Percentiles rank a stretch among this genome's conserved stretches.
Conservation (phyloP, 129 eudicot species). For the Logfia minima region DNA sequence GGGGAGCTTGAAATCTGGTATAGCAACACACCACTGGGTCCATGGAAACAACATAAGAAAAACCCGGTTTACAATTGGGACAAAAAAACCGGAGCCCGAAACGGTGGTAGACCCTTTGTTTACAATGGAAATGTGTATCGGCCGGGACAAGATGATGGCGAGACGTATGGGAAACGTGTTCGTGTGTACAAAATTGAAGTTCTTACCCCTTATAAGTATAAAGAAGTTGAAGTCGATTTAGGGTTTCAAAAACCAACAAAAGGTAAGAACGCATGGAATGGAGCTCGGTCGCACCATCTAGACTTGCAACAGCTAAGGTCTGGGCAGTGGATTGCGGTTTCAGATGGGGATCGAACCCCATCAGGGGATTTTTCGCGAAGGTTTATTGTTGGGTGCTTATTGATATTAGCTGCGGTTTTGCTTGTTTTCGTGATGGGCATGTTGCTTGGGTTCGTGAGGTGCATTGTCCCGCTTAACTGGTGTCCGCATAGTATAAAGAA, state of each 20-base stretch:
- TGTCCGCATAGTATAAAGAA: slow-evolving; percentile 52
- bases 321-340: slow-evolving; percentile 71
- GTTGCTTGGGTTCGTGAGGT: slow-evolving; percentile 63
- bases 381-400: slow-evolving; percentile 54
- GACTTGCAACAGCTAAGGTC: slow-evolving; percentile 69
- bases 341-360: slow-evolving; percentile 80
- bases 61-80: slow-evolving; percentile 61
- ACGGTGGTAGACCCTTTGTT: slow-evolving; percentile 82
- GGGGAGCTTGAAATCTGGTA: slow-evolving; percentile 89
- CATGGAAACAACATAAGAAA: slow-evolving; percentile 80
- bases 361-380: slow-evolving; percentile 65
- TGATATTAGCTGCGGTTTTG: slow-evolving; percentile 40
- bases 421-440: slow-evolving; percentile 59
- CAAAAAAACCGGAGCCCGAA: slow-evolving; percentile 64
- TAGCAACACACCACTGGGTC: slow-evolving; percentile 79
- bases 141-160: slow-evolving; percentile 68
- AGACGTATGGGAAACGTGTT: slow-evolving; percentile 45
- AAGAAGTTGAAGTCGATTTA: slow-evolving; percentile 66
- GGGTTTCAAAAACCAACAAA: slow-evolving; percentile 52
- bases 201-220: slow-evolving; percentile 53
- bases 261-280: slow-evolving; percentile 84
- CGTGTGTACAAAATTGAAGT: slow-evolving; percentile 59
- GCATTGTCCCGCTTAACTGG: slow-evolving; percentile 61
- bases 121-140: slow-evolving; percentile 66
- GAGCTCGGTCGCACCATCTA: slow-evolving; percentile 88